Evolutionary conservation across 495 filamentous ascomycete genomes (phyloP).

Genomic region (Astrocystis sublimbata): DNA sequence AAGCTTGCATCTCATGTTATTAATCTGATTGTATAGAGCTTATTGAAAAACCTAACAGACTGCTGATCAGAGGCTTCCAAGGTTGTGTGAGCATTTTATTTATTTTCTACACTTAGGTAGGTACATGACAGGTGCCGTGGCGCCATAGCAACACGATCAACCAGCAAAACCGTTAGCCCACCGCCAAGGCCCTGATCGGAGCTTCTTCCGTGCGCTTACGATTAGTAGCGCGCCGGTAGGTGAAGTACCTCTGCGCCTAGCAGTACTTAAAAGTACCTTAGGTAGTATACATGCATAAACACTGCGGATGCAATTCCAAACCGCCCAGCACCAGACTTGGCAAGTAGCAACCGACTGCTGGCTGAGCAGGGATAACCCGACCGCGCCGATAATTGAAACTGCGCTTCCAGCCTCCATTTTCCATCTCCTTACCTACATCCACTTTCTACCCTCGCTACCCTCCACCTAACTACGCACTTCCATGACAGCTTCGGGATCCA

Average conservation of each 20-base stretch:
- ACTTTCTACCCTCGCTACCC: no score
- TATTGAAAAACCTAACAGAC: no score
- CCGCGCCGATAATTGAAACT: constrained; percentile 8
- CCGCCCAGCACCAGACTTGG: no score
- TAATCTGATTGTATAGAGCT: no score
- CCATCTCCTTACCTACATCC: not conserved
- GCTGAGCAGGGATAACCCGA: not conserved
- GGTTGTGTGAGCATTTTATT: no score
- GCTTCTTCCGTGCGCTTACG: not conserved
- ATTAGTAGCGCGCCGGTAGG: not conserved
- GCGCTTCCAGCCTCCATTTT: not conserved
- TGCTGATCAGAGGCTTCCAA: no score
- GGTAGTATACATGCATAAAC: no score
- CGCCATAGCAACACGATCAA: not conserved
- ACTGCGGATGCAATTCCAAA: constrained; percentile 3
- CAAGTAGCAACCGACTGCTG: not conserved
- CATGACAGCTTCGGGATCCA: constrained; percentile 5
- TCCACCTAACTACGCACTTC: no score
- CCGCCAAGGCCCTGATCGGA: constrained; percentile 3
- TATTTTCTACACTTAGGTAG: not conserved
- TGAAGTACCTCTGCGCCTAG: no score
- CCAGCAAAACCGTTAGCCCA: not conserved
- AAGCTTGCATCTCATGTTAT: no score
- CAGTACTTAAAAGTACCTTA: not conserved
- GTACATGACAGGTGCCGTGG: not conserved